phyloP scores from a whole-genome alignment of 2,329 filamentous ascomycete genomes.

The Waltergamsia citrina region DNA sequence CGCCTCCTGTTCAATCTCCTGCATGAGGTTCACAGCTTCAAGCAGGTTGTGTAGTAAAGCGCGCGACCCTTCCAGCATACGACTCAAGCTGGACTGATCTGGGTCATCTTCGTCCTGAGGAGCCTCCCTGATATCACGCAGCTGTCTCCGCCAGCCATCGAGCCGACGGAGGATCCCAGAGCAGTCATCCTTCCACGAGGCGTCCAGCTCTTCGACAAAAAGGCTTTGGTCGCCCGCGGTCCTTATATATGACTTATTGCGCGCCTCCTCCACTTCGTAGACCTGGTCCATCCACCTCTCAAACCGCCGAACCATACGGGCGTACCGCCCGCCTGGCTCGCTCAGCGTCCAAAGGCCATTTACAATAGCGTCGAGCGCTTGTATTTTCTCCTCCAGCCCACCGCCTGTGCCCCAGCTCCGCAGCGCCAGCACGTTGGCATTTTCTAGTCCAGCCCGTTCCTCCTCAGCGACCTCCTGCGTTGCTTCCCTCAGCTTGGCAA shows the following conservation, averaged over 20 bases:
- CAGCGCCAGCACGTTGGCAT: constrained; percentile 41
- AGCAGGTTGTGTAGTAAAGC: constrained; percentile 49
- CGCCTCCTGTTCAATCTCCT: constrained; percentile 48
- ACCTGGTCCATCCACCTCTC: constrained; percentile 47
- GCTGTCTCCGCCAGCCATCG: constrained; percentile 40
- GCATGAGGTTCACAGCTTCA: constrained; percentile 53
- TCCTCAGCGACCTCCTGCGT: constrained; percentile 20
- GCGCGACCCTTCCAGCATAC: constrained; percentile 37
- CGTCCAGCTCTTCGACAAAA: constrained; percentile 47
- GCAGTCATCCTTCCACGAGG: constrained; percentile 50
- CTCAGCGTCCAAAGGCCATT: constrained; percentile 48
- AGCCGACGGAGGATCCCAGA: constrained; percentile 40
- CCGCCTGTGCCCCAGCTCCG: constrained; percentile 34
- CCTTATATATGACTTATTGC: too few species aligned
- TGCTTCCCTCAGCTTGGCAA: constrained; percentile 25
- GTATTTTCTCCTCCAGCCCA: constrained; percentile 45
- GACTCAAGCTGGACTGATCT: constrained; percentile 29
- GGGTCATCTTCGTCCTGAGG: constrained; percentile 9
- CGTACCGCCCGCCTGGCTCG: constrained; percentile 46
- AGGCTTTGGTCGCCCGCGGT: constrained; percentile 25
- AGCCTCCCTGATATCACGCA: constrained; percentile 33
- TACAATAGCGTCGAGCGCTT: constrained; percentile 45
- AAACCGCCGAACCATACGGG: constrained; percentile 44
- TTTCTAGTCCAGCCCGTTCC: constrained; percentile 36
- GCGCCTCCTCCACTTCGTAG: constrained; percentile 34